A percentile compares a stretch with the other conserved stretches of the same genome.
Evolutionary conservation across 164 flowering plant genomes (phyloP).

Genomic region (Tinospora cordifolia): DNA sequence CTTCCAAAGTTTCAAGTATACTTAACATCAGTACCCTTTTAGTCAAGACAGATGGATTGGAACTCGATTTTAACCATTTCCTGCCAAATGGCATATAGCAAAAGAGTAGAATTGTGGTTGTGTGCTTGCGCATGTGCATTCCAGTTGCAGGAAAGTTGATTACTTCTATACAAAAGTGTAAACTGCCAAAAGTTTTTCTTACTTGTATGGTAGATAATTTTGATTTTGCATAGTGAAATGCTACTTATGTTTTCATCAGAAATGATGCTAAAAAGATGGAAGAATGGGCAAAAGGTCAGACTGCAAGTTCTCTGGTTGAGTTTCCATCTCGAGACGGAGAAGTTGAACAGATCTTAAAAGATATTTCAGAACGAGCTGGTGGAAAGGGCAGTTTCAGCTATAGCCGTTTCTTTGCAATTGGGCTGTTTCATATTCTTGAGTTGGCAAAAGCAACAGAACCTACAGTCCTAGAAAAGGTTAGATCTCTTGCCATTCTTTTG

Average conservation of each 20-base stretch:
- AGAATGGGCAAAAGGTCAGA: constrained; percentile 87
- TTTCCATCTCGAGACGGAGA: constrained; percentile 86
- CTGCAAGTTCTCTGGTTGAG: constrained; percentile 53
- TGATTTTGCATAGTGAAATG: constrained; percentile 1
- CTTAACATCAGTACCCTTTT: too few species aligned
- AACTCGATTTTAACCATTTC: too few species aligned
- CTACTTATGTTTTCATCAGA: constrained; percentile 29
- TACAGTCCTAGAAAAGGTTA: constrained; percentile 76
- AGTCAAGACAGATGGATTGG: too few species aligned
- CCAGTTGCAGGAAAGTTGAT: too few species aligned
- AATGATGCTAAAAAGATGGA: constrained; percentile 81
- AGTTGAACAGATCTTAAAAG: constrained; percentile 70
- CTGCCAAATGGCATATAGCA: too few species aligned
- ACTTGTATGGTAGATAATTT: neutral
- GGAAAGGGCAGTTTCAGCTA: constrained; percentile 69
- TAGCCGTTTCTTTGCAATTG: constrained; percentile 93
- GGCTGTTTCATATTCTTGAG: constrained; percentile 90
- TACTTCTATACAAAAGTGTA: too few species aligned
- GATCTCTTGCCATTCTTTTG: constrained; percentile 6
- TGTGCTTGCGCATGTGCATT: too few species aligned
- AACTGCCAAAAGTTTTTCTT: too few species aligned
- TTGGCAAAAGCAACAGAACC: constrained; percentile 85
- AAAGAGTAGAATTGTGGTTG: too few species aligned
- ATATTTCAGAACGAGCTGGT: constrained; percentile 74
- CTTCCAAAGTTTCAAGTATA: too few species aligned